Evolutionary conservation across 495 filamentous ascomycete species (phyloP).

Genomic region (Penicillium robsamsonii): DNA sequence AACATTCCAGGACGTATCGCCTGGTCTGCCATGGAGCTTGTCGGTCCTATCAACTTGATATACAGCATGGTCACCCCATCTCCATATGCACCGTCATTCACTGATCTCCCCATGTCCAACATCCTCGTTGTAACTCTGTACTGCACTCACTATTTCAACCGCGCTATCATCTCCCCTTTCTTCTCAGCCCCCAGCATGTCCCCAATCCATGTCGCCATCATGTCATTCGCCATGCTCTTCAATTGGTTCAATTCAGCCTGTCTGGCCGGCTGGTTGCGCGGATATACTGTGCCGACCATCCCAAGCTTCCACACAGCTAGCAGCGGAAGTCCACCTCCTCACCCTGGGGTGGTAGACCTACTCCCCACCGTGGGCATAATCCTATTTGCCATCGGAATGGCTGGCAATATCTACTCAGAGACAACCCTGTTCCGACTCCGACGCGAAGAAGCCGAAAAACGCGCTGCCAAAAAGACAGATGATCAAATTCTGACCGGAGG

Average conservation of each 20-base stretch:
- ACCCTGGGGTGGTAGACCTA: neutral
- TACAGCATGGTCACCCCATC: slow-evolving; percentile 72
- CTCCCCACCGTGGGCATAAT: slow-evolving; percentile 47
- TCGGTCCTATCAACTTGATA: slow-evolving; percentile 70
- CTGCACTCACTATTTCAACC: slow-evolving; percentile 82
- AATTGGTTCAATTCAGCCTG: slow-evolving; percentile 76
- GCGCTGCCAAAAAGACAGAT: slow-evolving; percentile 42
- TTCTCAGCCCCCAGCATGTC: slow-evolving; percentile 87
- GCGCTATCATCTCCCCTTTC: slow-evolving; percentile 75
- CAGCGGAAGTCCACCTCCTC: neutral
- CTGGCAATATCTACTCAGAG: slow-evolving; percentile 77
- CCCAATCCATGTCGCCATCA: slow-evolving; percentile 69
- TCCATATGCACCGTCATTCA: slow-evolving; percentile 16
- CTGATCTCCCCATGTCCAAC: slow-evolving; percentile 30
- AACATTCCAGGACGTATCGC: slow-evolving; percentile 86
- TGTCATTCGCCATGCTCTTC: slow-evolving; percentile 59
- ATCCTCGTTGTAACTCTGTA: slow-evolving; percentile 36
- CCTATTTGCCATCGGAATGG: slow-evolving; percentile 66
- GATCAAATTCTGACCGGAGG: slow-evolving; percentile 36
- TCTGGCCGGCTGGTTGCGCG: slow-evolving; percentile 75
- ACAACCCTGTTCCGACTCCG: slow-evolving; percentile 59
- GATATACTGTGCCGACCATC: slow-evolving; percentile 43
- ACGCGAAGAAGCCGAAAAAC: slow-evolving; percentile 43
- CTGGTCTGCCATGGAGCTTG: slow-evolving; percentile 85
- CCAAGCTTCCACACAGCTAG: slow-evolving; percentile 14